Conservation (phyloP, 176 grass and related monocot genomes). For the Juncus effusus region DNA sequence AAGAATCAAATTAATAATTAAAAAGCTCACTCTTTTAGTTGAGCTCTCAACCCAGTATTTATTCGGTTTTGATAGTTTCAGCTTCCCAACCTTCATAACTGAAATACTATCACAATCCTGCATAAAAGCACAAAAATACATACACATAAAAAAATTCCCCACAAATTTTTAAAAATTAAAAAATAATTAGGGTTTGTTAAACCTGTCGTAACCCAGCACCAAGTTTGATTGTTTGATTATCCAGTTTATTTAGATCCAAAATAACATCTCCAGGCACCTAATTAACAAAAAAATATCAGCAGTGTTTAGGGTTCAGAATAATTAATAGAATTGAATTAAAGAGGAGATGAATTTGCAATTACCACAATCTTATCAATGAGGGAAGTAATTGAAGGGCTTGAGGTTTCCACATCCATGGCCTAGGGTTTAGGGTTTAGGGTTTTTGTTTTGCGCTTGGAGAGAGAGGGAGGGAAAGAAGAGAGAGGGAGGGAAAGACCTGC, state of each 20-base stretch:
- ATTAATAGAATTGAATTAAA: background rate
- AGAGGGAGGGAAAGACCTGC: no score
- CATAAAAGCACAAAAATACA: background rate
- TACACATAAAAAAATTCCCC: background rate
- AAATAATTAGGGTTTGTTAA: constrained; percentile 1
- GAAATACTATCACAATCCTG: constrained; percentile 74
- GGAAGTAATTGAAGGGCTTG: background rate
- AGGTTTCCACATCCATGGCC: constrained; percentile 14
- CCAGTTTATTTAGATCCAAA: constrained; percentile 70
- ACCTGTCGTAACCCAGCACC: constrained; percentile 75
- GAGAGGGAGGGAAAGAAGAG: background rate
- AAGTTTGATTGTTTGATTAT: constrained; percentile 80
- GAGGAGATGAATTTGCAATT: background rate
- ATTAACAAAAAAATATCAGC: background rate
- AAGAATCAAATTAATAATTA: constrained; percentile 6
- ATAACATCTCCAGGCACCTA: constrained; percentile 76
- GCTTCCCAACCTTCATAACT: constrained; percentile 58
- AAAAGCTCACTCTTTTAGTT: constrained; percentile 65
- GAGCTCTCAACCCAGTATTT: constrained; percentile 96
- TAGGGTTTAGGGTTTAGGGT: no score
- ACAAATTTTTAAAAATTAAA: background rate
- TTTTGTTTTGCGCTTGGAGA: no score
- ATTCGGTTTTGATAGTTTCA: constrained; percentile 78
- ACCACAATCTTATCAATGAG: constrained; percentile 28
- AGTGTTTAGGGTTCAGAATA: background rate